A percentile compares a stretch with the other conserved stretches of the same genome.
Evolutionary conservation across 805 yeast genomes (phyloP).

Genomic region (Kuraishia piskuri): DNA sequence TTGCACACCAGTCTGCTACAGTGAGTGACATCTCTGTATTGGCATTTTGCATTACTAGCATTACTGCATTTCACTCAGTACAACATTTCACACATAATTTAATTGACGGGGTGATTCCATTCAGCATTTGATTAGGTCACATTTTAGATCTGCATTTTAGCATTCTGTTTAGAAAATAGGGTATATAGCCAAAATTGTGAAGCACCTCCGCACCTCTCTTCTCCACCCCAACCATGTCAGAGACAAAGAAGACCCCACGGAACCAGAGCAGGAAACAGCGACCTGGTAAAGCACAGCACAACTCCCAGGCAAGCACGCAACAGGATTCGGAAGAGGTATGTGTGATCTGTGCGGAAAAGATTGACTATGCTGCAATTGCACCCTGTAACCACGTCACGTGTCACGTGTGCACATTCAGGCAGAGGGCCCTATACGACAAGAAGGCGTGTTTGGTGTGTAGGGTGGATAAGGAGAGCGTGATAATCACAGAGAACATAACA

Average conservation of each 20-base stretch:
- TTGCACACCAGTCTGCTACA: too few species aligned
- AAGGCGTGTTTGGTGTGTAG: conserved; percentile 79
- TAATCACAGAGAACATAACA: conserved; percentile 42
- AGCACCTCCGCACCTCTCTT: neutral
- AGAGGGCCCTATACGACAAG: conserved; percentile 71
- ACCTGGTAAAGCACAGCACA: neutral
- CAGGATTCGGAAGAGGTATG: conserved; percentile 41
- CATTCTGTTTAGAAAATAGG: too few species aligned
- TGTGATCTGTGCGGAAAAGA: conserved; percentile 75
- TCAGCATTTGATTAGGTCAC: too few species aligned
- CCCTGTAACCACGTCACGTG: conserved; percentile 86
- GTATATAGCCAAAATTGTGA: neutral
- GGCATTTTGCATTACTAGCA: too few species aligned
- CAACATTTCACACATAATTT: too few species aligned
- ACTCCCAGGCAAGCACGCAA: conserved; percentile 1
- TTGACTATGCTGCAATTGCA: conserved; percentile 57
- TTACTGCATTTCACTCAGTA: too few species aligned
- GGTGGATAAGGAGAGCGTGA: conserved; percentile 47
- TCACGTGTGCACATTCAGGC: conserved; percentile 73
- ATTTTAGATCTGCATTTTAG: too few species aligned
- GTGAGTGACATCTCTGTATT: too few species aligned
- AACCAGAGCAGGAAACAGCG: neutral
- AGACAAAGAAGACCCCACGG: neutral
- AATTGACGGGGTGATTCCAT: too few species aligned
- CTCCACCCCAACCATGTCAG: neutral